Conservation (phyloP, 1,139 yeast species). For the Kluyveromyces sp. region DNA sequence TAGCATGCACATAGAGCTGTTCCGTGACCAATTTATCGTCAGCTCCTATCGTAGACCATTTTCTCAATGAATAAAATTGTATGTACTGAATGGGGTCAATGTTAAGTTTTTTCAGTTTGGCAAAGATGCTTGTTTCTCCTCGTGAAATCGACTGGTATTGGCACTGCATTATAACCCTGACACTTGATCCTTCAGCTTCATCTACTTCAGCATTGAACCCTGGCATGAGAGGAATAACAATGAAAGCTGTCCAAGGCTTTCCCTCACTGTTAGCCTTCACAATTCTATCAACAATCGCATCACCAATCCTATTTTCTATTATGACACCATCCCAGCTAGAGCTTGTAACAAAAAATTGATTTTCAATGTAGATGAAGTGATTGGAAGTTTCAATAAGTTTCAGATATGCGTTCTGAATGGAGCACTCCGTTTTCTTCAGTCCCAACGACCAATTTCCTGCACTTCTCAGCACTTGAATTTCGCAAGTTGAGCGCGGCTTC, state of each 20-base stretch:
- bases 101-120: constrained; percentile 68
- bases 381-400: constrained; percentile 86
- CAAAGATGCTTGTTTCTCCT: constrained; percentile 85
- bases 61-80: constrained; percentile 83
- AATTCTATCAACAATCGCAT: constrained; percentile 91
- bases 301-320: constrained; percentile 86
- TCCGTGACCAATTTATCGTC: constrained; percentile 73
- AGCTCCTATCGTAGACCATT: constrained; percentile 92
- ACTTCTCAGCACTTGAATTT: constrained; percentile 81
- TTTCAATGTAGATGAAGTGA: constrained; percentile 90
- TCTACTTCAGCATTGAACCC: constrained; percentile 95
- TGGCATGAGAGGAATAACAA: constrained; percentile 93
- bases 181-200: constrained; percentile 87
- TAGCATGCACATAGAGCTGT: constrained; percentile 90
- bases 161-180: constrained; percentile 93
- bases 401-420: constrained; percentile 88
- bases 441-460: constrained; percentile 94
- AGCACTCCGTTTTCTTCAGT: constrained; percentile 71
- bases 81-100: constrained; percentile 88
- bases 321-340: constrained; percentile 80
- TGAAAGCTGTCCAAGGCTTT: constrained; percentile 81
- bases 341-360: constrained; percentile 87
- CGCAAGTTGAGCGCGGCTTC: constrained; percentile 65
- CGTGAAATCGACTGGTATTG: constrained; percentile 90
- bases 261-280: constrained; percentile 77